These are phyloP conservation scores for Arachis stenosperma DNA, from an alignment of 306 rosid genomes.

Conservation along the genomic window DNA sequence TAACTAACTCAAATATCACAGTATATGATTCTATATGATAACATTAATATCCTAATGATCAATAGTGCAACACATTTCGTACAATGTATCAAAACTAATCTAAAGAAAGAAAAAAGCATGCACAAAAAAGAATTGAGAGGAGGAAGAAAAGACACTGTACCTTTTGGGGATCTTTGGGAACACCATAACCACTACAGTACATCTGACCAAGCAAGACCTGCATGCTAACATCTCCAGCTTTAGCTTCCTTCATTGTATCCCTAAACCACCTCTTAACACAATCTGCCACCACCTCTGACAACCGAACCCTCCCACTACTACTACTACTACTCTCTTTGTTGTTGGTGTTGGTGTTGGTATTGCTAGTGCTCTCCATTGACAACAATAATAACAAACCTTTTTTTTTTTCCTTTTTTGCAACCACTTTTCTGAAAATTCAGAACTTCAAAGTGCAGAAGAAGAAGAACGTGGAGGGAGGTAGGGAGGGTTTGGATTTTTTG, in stretches of 20 bases:
- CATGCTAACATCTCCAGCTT: constrained; percentile 77
- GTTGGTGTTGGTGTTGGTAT: neutral
- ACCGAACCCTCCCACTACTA: constrained; percentile 46
- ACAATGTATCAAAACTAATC: too few relatives aligned
- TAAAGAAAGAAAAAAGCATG: neutral
- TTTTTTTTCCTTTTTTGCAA: neutral
- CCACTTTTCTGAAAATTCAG: constrained; percentile 34
- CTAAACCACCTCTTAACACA: constrained; percentile 87
- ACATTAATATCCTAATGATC: too few relatives aligned
- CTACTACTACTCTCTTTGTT: constrained; percentile 16
- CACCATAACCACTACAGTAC: constrained; percentile 82
- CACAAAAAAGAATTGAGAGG: neutral
- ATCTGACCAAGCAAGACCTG: constrained; percentile 83
- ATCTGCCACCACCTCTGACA: constrained; percentile 78
- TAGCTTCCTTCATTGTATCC: constrained; percentile 78
- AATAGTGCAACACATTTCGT: too few relatives aligned
- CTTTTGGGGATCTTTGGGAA: constrained; percentile 77
- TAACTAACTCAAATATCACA: too few relatives aligned
- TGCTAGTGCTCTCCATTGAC: constrained; percentile 52
- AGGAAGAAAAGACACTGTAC: constrained; percentile 32
- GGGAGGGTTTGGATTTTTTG: neutral
- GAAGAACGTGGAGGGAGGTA: constrained; percentile 9
- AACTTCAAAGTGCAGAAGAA: neutral
- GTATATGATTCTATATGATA: too few relatives aligned
- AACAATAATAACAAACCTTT: neutral